These are phyloP conservation scores for Rostrohypoxylon terebratum DNA, from an alignment of 495 filamentous ascomycete species.

Conservation along the genomic window DNA sequence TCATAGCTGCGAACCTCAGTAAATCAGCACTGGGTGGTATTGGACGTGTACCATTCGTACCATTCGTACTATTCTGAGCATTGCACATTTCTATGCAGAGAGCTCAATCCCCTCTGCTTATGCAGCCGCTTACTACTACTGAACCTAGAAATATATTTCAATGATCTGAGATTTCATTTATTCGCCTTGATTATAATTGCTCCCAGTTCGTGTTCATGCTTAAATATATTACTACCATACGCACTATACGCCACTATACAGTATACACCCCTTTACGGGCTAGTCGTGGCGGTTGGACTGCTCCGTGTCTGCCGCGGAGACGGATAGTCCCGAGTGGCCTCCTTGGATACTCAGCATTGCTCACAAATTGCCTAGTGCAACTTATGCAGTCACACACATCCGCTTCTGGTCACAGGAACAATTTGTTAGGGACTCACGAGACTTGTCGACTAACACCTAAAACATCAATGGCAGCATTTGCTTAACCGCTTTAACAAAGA, in stretches of 20 bases:
- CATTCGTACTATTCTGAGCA: too few relatives aligned
- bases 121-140: constrained; percentile 12
- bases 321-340: constrained; percentile 46
- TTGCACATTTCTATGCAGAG: neutral
- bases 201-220: constrained; percentile 25
- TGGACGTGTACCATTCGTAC: too few relatives aligned
- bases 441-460: constrained; percentile 43
- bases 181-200: constrained; percentile 2
- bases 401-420: constrained; percentile 48
- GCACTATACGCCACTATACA: too few relatives aligned
- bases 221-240: constrained; percentile 23
- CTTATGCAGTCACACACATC: constrained; percentile 53
- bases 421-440: constrained; percentile 44
- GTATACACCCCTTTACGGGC: neutral
- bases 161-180: constrained; percentile 22
- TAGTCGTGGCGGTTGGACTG: constrained; percentile 26
- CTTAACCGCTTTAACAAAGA: constrained; percentile 20
- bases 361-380: constrained; percentile 46
- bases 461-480: constrained; percentile 21
- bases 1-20: neutral
- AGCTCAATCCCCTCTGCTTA: neutral
- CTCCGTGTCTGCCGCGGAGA: constrained; percentile 30
- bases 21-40: neutral
- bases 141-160: constrained; percentile 34
- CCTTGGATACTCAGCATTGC: constrained; percentile 20